Evolutionary conservation across 768 basidiomycete species (phyloP).

Genomic region (Lactifluus hygrophoroides): DNA sequence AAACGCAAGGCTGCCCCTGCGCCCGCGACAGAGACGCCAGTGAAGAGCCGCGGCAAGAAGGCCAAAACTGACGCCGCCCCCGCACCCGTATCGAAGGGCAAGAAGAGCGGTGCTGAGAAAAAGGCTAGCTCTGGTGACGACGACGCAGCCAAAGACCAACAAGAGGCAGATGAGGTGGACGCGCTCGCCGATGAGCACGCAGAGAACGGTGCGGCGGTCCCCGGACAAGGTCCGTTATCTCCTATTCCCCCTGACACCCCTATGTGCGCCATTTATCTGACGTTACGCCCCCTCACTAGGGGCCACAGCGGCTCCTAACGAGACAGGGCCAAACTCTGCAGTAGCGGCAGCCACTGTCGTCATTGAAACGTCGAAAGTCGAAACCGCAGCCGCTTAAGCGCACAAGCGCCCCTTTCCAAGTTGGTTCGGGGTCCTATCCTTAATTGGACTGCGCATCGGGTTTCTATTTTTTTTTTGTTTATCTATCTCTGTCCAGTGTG

Average conservation of each 20-base stretch:
- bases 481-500: slow-evolving; percentile 1
- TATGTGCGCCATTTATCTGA: not conserved
- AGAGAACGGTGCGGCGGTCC: slow-evolving; percentile 1
- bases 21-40: slow-evolving; percentile 11
- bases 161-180: slow-evolving; percentile 17
- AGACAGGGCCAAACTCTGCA: not conserved
- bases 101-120: slow-evolving; percentile 14
- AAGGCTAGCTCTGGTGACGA: slow-evolving; percentile 4
- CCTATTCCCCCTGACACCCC: not conserved
- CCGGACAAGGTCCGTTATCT: not conserved
- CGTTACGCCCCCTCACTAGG: not conserved
- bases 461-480: slow-evolving; percentile 6
- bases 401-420: not conserved
- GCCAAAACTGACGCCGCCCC: slow-evolving; percentile 6
- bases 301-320: slow-evolving; percentile 1
- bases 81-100: slow-evolving; percentile 8
- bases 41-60: slow-evolving; percentile 15
- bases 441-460: not conserved
- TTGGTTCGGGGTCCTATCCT: not conserved
- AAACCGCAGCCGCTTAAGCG: slow-evolving; percentile 5
- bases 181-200: slow-evolving; percentile 17
- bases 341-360: slow-evolving; percentile 3
- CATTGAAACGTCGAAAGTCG: slow-evolving; percentile 2
- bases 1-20: slow-evolving; percentile 16
- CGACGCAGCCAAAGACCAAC: slow-evolving; percentile 7